Conservation (phyloP, 2,329 filamentous ascomycete species). For the Colletotrichum euphorbiae region DNA sequence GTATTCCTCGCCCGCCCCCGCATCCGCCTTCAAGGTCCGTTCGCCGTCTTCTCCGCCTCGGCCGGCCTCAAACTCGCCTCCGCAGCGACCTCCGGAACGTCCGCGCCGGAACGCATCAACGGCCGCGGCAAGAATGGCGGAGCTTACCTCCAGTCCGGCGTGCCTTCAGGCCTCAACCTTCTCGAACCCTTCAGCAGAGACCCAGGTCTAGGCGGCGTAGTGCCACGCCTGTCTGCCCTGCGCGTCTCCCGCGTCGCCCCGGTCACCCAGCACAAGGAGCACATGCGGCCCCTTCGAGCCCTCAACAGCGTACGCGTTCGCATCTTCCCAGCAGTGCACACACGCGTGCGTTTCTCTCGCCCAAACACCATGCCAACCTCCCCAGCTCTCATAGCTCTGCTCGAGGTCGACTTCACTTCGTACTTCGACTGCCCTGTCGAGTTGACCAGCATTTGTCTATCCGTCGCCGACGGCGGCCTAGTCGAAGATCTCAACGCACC, state of each 20-base stretch:
- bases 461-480: constrained; percentile 68
- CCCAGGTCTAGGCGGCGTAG: constrained; percentile 69
- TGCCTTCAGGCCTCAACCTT: constrained; percentile 79
- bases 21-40: constrained; percentile 74
- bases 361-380: constrained; percentile 69
- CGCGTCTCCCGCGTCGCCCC: constrained; percentile 81
- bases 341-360: constrained; percentile 77
- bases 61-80: constrained; percentile 69
- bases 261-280: constrained; percentile 70
- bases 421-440: constrained; percentile 75
- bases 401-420: constrained; percentile 80
- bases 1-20: constrained; percentile 70
- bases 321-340: constrained; percentile 77
- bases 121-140: constrained; percentile 49
- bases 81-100: constrained; percentile 48
- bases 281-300: constrained; percentile 72
- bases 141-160: constrained; percentile 76
- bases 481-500: constrained; percentile 68
- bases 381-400: constrained; percentile 73
- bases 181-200: constrained; percentile 79
- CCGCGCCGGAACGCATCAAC: constrained; percentile 30
- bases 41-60: constrained; percentile 72
- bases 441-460: constrained; percentile 69
- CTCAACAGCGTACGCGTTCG: constrained; percentile 72
- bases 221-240: constrained; percentile 77